Percentiles rank a stretch among this genome's conserved stretches.
These are phyloP conservation scores for Turritis glabra DNA, from an alignment of 345 rosid species.

Conservation along the genomic window DNA sequence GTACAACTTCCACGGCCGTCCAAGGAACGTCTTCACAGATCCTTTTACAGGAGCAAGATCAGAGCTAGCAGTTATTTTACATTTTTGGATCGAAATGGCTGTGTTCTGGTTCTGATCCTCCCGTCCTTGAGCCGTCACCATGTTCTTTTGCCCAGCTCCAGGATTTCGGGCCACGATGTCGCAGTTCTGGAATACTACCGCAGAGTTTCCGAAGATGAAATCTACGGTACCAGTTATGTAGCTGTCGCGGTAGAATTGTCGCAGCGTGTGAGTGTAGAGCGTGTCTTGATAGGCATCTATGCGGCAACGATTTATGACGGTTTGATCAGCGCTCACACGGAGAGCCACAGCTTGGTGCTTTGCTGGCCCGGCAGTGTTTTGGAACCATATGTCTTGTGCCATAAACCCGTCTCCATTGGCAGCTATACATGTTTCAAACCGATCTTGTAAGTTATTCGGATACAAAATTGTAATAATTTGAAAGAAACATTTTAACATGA, in stretches of 20 bases:
- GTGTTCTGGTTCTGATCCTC: slow-evolving; percentile 72
- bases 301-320: slow-evolving; percentile 73
- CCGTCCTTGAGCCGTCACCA: slow-evolving; percentile 79
- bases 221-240: slow-evolving; percentile 72
- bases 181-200: slow-evolving; percentile 72
- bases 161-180: slow-evolving; percentile 68
- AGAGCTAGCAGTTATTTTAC: slow-evolving; percentile 49
- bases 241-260: slow-evolving; percentile 76
- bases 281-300: slow-evolving; percentile 79
- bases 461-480: background rate
- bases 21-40: slow-evolving; percentile 60
- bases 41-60: slow-evolving; percentile 57
- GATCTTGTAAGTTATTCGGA: background rate
- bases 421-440: slow-evolving; percentile 41
- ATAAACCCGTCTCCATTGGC: slow-evolving; percentile 87
- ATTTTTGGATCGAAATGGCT: slow-evolving; percentile 77
- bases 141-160: slow-evolving; percentile 55
- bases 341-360: slow-evolving; percentile 92
- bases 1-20: slow-evolving; percentile 83
- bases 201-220: slow-evolving; percentile 77
- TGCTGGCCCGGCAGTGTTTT: slow-evolving; percentile 72
- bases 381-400: slow-evolving; percentile 79
- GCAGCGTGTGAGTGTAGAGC: slow-evolving; percentile 62
- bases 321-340: slow-evolving; percentile 75
- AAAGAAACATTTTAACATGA: background rate